Evolutionary conservation across 495 filamentous ascomycete genomes (phyloP).

Genomic region (Tirmania nivea): DNA sequence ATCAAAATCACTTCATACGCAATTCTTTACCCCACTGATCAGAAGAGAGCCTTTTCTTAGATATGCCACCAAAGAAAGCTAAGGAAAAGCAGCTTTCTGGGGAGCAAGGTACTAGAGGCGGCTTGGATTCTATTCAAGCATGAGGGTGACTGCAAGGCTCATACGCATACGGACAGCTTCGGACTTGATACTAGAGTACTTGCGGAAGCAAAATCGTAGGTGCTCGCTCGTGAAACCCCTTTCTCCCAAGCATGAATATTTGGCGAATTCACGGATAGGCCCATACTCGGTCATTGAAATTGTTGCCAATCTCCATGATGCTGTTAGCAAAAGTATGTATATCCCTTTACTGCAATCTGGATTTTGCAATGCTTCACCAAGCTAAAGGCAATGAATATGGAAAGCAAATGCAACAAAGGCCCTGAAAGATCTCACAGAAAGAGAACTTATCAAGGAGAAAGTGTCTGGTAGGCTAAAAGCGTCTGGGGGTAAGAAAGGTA

Average conservation of each 20-base stretch:
- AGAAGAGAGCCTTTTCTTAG: too few relatives aligned
- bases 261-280: neutral
- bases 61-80: constrained; percentile 19
- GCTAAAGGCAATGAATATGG: too few relatives aligned
- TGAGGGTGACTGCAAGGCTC: neutral
- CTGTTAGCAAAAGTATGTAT: constrained; percentile 18
- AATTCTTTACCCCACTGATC: too few relatives aligned
- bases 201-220: constrained; percentile 14
- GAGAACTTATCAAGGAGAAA: neutral
- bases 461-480: neutral
- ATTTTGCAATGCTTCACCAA: too few relatives aligned
- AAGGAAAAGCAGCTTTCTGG: constrained; percentile 16
- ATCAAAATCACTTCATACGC: too few relatives aligned
- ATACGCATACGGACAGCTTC: constrained; percentile 9
- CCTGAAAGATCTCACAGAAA: neutral
- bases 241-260: neutral
- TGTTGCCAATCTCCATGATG: constrained; percentile 18
- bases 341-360: neutral
- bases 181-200: constrained; percentile 17
- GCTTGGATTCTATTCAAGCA: too few relatives aligned
- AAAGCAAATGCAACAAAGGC: neutral
- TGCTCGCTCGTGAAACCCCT: neutral
- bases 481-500: too few relatives aligned
- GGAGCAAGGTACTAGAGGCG: constrained; percentile 13
- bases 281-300: constrained; percentile 19